Percentiles rank a stretch among this genome's conserved stretches.
Evolutionary conservation across 495 filamentous ascomycete genomes (phyloP).

Genomic region (Arthonia radiata): DNA sequence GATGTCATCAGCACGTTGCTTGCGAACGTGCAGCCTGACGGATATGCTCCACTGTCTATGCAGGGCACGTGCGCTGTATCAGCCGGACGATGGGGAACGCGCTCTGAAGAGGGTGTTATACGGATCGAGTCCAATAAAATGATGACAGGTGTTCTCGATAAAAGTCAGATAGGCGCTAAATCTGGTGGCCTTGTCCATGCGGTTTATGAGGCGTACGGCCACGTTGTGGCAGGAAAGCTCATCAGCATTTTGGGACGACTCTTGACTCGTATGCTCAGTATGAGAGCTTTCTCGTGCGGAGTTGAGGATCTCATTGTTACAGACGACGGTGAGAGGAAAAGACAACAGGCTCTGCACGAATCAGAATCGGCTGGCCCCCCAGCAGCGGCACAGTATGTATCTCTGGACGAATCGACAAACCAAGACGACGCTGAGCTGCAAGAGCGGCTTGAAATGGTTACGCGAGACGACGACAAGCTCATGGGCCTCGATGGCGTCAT

Average conservation of each 20-base stretch:
- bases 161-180: conserved; percentile 75
- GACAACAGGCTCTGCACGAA: conserved; percentile 41
- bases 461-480: conserved; percentile 78
- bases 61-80: conserved; percentile 52
- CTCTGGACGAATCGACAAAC: conserved; percentile 34
- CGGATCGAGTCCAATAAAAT: conserved; percentile 71
- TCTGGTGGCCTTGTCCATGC: conserved; percentile 75
- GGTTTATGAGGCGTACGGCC: conserved; percentile 82
- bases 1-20: conserved; percentile 85
- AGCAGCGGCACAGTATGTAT: conserved; percentile 76
- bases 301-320: conserved; percentile 91
- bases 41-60: conserved; percentile 56
- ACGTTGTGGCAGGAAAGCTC: conserved; percentile 56
- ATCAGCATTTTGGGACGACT: conserved; percentile 76
- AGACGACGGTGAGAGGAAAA: conserved; percentile 43
- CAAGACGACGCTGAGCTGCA: conserved; percentile 43
- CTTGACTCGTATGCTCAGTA: conserved; percentile 69
- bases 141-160: conserved; percentile 79
- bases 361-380: conserved; percentile 54
- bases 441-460: conserved; percentile 61
- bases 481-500: conserved; percentile 64
- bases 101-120: conserved; percentile 38
- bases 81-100: conserved; percentile 42
- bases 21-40: conserved; percentile 59
- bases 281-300: conserved; percentile 87